Percentiles rank a stretch among this genome's conserved stretches.
Conservation (phyloP, 768 basidiomycete species). For the Favolaschia claudopus region DNA sequence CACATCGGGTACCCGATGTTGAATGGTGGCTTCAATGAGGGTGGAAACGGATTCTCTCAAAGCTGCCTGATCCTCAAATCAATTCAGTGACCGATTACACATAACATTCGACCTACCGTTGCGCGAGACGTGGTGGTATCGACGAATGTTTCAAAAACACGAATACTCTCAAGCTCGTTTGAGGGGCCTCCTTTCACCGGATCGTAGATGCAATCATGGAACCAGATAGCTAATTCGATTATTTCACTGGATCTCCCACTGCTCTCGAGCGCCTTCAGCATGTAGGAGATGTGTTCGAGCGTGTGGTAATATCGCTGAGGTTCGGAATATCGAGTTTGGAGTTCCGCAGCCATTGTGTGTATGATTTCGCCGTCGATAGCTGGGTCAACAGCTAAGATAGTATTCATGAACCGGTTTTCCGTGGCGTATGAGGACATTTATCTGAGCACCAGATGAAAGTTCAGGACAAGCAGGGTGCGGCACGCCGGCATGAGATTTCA, state of each 20-base stretch:
- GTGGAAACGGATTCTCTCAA: constrained; percentile 17
- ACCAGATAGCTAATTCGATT: constrained; percentile 29
- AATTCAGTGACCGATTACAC: background rate
- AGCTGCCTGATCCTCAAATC: background rate
- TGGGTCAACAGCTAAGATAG: constrained; percentile 4
- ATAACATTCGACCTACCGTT: constrained; percentile 11
- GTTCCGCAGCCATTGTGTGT: background rate
- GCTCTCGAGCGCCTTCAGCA: constrained; percentile 19
- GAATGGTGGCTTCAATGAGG: constrained; percentile 26
- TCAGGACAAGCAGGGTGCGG: background rate
- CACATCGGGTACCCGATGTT: constrained; percentile 15
- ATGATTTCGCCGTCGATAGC: background rate
- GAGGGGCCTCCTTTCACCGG: constrained; percentile 24
- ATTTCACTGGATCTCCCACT: background rate
- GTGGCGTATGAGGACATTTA: constrained; percentile 14
- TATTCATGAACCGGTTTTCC: background rate
- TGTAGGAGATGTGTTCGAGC: constrained; percentile 24
- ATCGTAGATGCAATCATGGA: constrained; percentile 30
- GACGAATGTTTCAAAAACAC: constrained; percentile 19
- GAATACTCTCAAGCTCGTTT: constrained; percentile 29
- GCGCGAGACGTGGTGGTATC: constrained; percentile 8
- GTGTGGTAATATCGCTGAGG: constrained; percentile 29
- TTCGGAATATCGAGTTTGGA: constrained; percentile 23
- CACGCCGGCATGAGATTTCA: too few relatives aligned
- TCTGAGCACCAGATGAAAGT: background rate